These are phyloP conservation scores for Whalleya microplaca DNA, from an alignment of 2,329 filamentous ascomycete species.

Conservation along the genomic window DNA sequence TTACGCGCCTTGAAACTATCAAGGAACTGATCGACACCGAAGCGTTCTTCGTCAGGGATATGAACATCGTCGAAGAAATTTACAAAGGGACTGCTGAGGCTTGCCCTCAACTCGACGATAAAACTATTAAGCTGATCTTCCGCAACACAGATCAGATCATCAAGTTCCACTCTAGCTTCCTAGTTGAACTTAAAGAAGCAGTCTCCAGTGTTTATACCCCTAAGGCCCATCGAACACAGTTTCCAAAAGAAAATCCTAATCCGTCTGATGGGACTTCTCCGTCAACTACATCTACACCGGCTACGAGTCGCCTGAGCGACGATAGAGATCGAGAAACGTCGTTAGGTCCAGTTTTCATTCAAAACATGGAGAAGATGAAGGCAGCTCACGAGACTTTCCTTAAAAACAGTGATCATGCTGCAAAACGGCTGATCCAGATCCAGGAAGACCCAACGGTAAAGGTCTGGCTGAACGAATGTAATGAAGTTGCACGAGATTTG, in stretches of 20 bases:
- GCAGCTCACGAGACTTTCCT: constrained; percentile 64
- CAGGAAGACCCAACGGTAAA: constrained; percentile 66
- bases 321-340: constrained; percentile 55
- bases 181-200: constrained; percentile 79
- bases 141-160: constrained; percentile 92
- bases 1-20: constrained; percentile 80
- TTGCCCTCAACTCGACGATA: constrained; percentile 75
- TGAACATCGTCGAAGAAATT: constrained; percentile 97
- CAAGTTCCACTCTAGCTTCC: constrained; percentile 79
- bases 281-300: constrained; percentile 38
- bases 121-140: constrained; percentile 89
- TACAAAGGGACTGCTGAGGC: constrained; percentile 92
- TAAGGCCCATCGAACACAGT: constrained; percentile 47
- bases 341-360: constrained; percentile 58
- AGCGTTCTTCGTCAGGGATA: constrained; percentile 85
- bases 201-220: constrained; percentile 79
- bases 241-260: constrained; percentile 47
- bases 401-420: constrained; percentile 65
- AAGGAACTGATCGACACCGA: constrained; percentile 95
- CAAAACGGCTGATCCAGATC: constrained; percentile 64
- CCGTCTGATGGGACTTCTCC: constrained; percentile 41
- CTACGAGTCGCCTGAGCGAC: constrained; percentile 51
- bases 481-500: constrained; percentile 87
- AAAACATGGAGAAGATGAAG: constrained; percentile 64
- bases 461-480: constrained; percentile 93